Evolutionary conservation across 345 rosid genomes (phyloP).

Genomic region (Microthlaspi erraticum): DNA sequence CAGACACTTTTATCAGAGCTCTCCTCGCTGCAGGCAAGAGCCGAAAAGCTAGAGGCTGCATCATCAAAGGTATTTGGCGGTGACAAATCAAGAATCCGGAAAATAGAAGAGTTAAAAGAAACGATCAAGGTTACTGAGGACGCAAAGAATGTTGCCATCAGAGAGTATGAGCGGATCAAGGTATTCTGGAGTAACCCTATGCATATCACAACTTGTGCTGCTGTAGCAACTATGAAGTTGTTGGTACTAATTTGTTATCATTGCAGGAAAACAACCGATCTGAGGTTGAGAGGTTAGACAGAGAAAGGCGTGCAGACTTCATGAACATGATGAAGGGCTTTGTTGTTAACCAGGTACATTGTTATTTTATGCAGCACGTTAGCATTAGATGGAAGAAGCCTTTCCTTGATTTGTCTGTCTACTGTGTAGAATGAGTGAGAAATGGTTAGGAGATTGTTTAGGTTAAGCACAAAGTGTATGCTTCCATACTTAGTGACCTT

Average conservation of each 20-base stretch:
- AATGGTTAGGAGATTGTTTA: conserved; percentile 2
- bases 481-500: conserved; percentile 12
- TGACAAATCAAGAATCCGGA: conserved; percentile 89
- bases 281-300: conserved; percentile 86
- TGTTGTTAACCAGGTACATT: conserved; percentile 85
- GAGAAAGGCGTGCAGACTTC: conserved; percentile 77
- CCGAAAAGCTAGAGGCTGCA: conserved; percentile 92
- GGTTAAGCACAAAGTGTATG: conserved; percentile 4
- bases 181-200: conserved; percentile 43
- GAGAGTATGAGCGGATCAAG: conserved; percentile 93
- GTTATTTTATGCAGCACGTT: neutral
- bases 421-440: conserved; percentile 3
- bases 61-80: conserved; percentile 97
- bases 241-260: conserved; percentile 17
- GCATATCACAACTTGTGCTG: conserved; percentile 18
- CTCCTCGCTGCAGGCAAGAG: conserved; percentile 69
- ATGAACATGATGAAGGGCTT: conserved; percentile 93
- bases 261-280: conserved; percentile 79
- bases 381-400: conserved; percentile 2
- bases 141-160: conserved; percentile 82
- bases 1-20: conserved; percentile 89
- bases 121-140: conserved; percentile 79
- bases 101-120: conserved; percentile 87
- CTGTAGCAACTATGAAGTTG: neutral
- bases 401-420: neutral